A percentile compares a stretch with the other conserved stretches of the same genome.
Conservation (phyloP, 78 protist species). For the Corallochytrium limacisporum region DNA sequence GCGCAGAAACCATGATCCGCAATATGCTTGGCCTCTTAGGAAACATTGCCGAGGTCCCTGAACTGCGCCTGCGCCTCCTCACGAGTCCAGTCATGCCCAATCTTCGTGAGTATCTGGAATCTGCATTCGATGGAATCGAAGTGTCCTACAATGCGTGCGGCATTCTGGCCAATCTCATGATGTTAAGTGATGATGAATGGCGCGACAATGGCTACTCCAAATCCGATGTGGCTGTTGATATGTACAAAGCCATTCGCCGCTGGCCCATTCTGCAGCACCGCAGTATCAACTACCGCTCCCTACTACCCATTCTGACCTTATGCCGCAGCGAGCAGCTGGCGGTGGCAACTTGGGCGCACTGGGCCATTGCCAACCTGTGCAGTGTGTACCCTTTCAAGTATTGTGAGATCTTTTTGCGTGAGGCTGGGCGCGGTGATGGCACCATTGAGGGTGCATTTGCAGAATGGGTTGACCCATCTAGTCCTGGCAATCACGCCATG, state of each 20-base stretch:
- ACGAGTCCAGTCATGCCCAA: background rate
- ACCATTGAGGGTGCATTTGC: too few relatives aligned
- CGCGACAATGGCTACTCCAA: too few relatives aligned
- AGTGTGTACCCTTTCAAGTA: background rate
- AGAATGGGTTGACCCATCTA: too few relatives aligned
- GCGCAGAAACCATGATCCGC: background rate
- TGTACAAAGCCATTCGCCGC: background rate
- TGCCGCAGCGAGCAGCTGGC: background rate
- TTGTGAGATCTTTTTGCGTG: too few relatives aligned
- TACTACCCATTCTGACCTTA: background rate
- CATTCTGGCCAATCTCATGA: background rate
- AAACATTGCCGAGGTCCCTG: background rate
- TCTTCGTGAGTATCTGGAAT: background rate
- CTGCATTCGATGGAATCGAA: background rate
- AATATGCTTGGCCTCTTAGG: slow-evolving; percentile 5
- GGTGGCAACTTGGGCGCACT: background rate
- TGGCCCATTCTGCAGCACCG: background rate
- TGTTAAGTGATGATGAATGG: too few relatives aligned
- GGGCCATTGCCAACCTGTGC: slow-evolving; percentile 8
- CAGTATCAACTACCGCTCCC: background rate
- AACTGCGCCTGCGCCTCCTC: background rate
- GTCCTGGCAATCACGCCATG: too few relatives aligned
- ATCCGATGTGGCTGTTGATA: too few relatives aligned
- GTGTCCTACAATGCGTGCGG: slow-evolving; percentile 2
- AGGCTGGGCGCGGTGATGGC: too few relatives aligned